Base-by-base conservation (phyloP, 2,329 filamentous ascomycete species). In the Talaromyces verruculosus region DNA sequence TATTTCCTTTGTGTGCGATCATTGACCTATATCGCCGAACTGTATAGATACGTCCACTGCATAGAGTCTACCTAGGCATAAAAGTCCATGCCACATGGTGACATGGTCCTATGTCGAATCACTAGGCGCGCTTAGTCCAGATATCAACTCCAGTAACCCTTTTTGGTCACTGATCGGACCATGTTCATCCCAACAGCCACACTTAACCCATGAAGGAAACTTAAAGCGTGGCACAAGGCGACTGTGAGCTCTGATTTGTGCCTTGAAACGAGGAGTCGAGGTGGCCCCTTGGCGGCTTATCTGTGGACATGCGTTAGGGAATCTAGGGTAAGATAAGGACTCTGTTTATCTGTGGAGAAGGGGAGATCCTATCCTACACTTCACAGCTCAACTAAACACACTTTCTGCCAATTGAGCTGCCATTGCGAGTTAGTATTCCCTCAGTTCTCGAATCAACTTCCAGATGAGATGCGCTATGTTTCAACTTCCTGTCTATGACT, bases 151-250 rank as follows among this genome's bases (percentile, higher is more conserved):
- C 33, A 22, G 53, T 65, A 55, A 62, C 58, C 61, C 47, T 41
- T 43, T 65, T 39, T 30, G 59, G 64, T 49, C 47, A 61, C 39
- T 65, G 60, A 61, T 61, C 47, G 64, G 62, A 41, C 47, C 61
- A 65, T 28, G 11, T 25, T 15, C 60, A 55, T 39, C 25, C 47
- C 47, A 53, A 30, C 47, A 53, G 47, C 47, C 35, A 63, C 57
- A 35, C 68, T 64, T 64, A 66, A 66, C 72, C 72, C 55, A 67
- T 65, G 58, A 47, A 25, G 71, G 72, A 65, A 74, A 67, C 69
- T 74, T 62, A 66, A 73, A n/a, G 67, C 72, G 64, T 37, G n/a
- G 17, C n/a, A 37, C 30, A 35, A 37, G 3, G 8, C 25, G 2
- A 55, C 5, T 55, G 8, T 57, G 33, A 33, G n/a, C 53, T 57